Percentiles rank a stretch among this genome's conserved stretches.
Evolutionary conservation across 306 rosid species (phyloP).

Genomic region (Oxytropis ochrocephala): DNA sequence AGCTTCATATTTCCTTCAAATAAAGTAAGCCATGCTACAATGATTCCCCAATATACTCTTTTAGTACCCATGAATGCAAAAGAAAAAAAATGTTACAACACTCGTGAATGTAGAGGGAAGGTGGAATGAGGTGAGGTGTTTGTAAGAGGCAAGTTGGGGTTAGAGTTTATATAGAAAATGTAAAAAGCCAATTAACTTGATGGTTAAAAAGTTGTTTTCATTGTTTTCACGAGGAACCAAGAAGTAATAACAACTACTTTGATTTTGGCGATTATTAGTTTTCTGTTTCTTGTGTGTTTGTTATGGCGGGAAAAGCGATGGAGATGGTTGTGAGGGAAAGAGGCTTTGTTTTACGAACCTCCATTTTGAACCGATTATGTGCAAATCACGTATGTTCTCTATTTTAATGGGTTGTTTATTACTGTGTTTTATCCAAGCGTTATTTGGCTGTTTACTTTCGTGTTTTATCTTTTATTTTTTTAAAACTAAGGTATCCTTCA

Average conservation of each 20-base stretch:
- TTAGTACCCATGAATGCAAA: slow-evolving; percentile 25
- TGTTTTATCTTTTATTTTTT: too few relatives aligned
- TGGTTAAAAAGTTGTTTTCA: slow-evolving; percentile 4
- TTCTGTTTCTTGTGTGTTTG: not conserved
- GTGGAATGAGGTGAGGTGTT: not conserved
- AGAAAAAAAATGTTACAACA: not conserved
- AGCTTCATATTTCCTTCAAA: slow-evolving; percentile 30
- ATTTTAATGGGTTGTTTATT: not conserved
- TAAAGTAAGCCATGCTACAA: slow-evolving; percentile 46
- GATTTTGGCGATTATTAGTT: not conserved
- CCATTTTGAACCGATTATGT: slow-evolving; percentile 48
- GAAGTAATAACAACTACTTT: not conserved
- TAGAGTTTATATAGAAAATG: slow-evolving; percentile 12
- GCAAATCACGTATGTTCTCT: slow-evolving; percentile 65
- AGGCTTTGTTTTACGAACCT: slow-evolving; percentile 6
- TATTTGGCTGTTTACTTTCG: too few relatives aligned
- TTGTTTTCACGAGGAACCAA: slow-evolving; percentile 6
- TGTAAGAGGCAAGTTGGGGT: not conserved
- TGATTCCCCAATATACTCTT: slow-evolving; percentile 30
- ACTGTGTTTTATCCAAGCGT: not conserved
- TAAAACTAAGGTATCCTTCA: too few relatives aligned
- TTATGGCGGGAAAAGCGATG: not conserved
- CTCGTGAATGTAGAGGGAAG: not conserved
- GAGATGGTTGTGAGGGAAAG: slow-evolving; percentile 21
- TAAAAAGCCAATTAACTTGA: not conserved